These are phyloP conservation scores for Oldenlandia corymbosa DNA, from an alignment of 257 asterid genomes.

Conservation along the genomic window DNA sequence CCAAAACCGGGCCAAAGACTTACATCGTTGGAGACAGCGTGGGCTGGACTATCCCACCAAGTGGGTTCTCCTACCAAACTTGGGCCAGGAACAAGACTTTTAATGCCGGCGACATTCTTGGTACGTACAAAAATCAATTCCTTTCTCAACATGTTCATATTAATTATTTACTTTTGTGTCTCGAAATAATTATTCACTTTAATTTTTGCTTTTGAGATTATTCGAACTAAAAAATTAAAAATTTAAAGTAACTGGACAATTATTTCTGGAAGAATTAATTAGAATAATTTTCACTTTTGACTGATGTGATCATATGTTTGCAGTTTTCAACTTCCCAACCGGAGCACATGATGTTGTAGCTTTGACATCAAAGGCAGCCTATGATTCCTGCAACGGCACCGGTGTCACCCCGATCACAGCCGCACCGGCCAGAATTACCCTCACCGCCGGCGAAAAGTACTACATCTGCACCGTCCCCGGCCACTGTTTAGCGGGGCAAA, in stretches of 20 bases:
- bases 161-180: too few relatives aligned
- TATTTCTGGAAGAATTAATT: too few relatives aligned
- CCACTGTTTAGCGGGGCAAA: constrained; percentile 60
- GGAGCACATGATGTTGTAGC: constrained; percentile 47
- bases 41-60: constrained; percentile 64
- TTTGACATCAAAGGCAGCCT: constrained; percentile 38
- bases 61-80: constrained; percentile 43
- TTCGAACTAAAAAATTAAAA: too few relatives aligned
- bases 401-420: constrained; percentile 21
- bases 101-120: constrained; percentile 55
- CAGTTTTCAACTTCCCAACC: constrained; percentile 67
- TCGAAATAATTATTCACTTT: too few relatives aligned
- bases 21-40: constrained; percentile 50
- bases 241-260: too few relatives aligned
- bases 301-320: constrained; percentile 1
- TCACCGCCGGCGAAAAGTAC: constrained; percentile 56
- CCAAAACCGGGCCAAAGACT: constrained; percentile 25
- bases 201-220: too few relatives aligned
- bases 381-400: constrained; percentile 47
- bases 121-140: constrained; percentile 20
- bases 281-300: too few relatives aligned
- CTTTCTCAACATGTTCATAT: too few relatives aligned
- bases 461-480: constrained; percentile 51
- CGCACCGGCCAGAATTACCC: constrained; percentile 57
- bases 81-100: constrained; percentile 53